Base-by-base conservation (phyloP, 768 basidiomycete genomes). In the Cystofilobasidium ferigula region DNA sequence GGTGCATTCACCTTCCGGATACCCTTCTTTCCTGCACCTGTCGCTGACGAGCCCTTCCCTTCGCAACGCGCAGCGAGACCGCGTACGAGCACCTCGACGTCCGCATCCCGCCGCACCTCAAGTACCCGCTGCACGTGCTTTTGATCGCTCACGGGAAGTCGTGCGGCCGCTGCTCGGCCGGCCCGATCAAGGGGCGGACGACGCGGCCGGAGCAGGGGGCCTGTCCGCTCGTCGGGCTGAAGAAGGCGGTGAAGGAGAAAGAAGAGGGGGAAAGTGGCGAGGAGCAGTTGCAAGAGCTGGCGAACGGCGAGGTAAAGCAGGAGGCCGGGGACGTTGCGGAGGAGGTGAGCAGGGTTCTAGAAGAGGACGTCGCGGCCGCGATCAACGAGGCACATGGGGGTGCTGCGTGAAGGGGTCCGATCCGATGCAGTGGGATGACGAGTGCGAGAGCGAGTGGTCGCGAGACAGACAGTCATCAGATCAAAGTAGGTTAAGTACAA, bases 111-210 rank as follows among this genome's bases (percentile, higher is more conserved):
- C 35, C 40, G 18, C 22, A 53, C 18, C 40, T 67, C 16, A 42
- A 60, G 13, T 67, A 67, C 42, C 53, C 65, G 8, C 54, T 67
- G 0, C 65, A 67, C 28, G 65, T 67, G 0, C 60, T 67, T 1
- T 56, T 67, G 26, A 67, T 67, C 53, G 65, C 65, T 4, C 65
- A 67, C 42, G 65, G 65, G 2, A 67, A 67, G 38, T 59, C 65
- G 12, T 67, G 65, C 51, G 22, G 51, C 8, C 48, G 65, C 12
- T 67, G 65, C 28, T 59, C 65, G 3, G 65, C 65, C 16, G 51
- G n/a, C n/a, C n/a, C n/a, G n/a, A n/a, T 48, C 13, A 57, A 58
- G 32, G 57, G 57, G 26, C 53, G 61, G 32, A 67, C 65, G 13
- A 54, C 65, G 13, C 65, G 65, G 20, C 65, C 65, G 8, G 14